Evolutionary conservation across 768 basidiomycete genomes (phyloP).

Genomic region (Scleroderma citrinum): DNA sequence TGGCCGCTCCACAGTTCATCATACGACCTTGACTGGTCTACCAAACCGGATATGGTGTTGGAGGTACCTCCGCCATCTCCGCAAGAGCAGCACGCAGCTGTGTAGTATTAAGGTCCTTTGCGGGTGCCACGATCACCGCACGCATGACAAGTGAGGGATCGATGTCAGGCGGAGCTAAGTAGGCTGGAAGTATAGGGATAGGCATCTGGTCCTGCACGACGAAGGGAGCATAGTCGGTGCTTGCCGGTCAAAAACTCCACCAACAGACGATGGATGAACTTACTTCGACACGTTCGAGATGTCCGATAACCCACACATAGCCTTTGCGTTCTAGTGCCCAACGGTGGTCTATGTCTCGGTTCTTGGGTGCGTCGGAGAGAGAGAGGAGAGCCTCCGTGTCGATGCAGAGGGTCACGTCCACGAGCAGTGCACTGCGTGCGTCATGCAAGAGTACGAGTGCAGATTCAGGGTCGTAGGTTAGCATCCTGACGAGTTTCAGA

Average conservation of each 20-base stretch:
- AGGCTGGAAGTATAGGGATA: conserved; percentile 39
- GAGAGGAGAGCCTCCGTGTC: conserved; percentile 23
- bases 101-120: conserved; percentile 38
- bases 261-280: conserved; percentile 15
- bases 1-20: no score
- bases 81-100: conserved; percentile 20
- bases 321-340: conserved; percentile 53
- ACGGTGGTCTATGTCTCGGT: conserved; percentile 9
- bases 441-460: conserved; percentile 46
- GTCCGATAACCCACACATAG: conserved; percentile 50
- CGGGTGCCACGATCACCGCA: conserved; percentile 45
- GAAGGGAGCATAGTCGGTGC: conserved; percentile 9
- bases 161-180: conserved; percentile 34
- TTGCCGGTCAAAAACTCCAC: no score
- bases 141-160: conserved; percentile 44
- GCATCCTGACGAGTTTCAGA: conserved; percentile 36
- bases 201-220: conserved; percentile 32
- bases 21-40: no score
- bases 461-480: conserved; percentile 47
- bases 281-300: conserved; percentile 48
- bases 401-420: conserved; percentile 52
- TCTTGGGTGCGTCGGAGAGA: conserved; percentile 6
- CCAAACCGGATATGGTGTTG: conserved; percentile 19
- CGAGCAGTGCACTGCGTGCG: conserved; percentile 43
- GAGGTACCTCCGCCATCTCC: conserved; percentile 12